phyloP scores from a whole-genome alignment of 345 rosid species.

The Tarenaya hassleriana region DNA sequence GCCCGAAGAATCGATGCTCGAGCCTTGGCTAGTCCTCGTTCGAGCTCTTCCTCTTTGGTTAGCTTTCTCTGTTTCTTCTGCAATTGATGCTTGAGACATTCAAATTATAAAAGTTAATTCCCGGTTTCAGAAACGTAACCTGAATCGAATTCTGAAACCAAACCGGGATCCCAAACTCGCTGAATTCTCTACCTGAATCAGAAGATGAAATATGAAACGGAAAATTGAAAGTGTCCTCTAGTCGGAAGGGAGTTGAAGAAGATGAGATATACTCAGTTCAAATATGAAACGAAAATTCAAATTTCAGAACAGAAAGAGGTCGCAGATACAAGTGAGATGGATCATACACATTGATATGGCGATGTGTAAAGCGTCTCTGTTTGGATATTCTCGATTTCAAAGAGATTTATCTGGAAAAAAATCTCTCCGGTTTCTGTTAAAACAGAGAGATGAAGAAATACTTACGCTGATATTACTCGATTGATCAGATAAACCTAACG shows the following conservation, averaged over 20 bases:
- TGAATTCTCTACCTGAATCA: neutral
- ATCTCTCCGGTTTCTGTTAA: neutral
- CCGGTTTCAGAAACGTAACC: neutral
- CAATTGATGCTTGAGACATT: slow-evolving; percentile 7
- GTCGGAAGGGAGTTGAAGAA: neutral
- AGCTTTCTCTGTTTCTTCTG: slow-evolving; percentile 37
- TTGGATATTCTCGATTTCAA: neutral
- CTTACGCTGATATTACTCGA: slow-evolving; percentile 24
- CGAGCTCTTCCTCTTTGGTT: slow-evolving; percentile 35
- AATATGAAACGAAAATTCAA: neutral
- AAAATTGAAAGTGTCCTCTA: neutral
- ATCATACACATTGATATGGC: neutral
- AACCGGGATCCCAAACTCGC: neutral
- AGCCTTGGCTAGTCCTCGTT: slow-evolving; percentile 54
- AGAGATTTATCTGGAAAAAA: neutral
- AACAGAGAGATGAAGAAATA: neutral
- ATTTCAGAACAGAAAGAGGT: neutral
- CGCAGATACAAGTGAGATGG: neutral
- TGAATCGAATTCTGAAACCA: neutral
- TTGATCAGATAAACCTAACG: slow-evolving; percentile 14
- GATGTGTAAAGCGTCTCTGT: neutral
- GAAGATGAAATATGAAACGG: neutral
- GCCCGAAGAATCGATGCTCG: slow-evolving; percentile 56
- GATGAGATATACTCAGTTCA: slow-evolving; percentile 1
- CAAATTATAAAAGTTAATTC: neutral